Conservation (phyloP, 2,329 filamentous ascomycete genomes). For the Nemania bipapillata region DNA sequence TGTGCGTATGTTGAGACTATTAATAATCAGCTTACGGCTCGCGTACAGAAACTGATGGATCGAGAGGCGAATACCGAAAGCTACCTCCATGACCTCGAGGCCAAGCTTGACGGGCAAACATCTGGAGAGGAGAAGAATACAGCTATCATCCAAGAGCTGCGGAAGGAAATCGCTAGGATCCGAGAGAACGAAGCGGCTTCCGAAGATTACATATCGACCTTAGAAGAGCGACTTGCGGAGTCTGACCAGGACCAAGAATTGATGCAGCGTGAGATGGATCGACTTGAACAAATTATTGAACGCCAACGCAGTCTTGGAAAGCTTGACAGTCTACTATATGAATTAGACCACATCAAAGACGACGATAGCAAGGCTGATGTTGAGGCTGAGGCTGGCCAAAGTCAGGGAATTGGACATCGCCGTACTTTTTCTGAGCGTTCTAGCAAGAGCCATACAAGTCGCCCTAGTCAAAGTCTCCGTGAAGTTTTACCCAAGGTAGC, state of each 20-base stretch:
- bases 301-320: constrained; percentile 94
- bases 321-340: constrained; percentile 89
- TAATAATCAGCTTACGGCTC: constrained; percentile 86
- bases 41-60: constrained; percentile 92
- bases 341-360: constrained; percentile 81
- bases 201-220: constrained; percentile 96
- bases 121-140: constrained; percentile 93
- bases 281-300: constrained; percentile 93
- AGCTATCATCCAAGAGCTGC: constrained; percentile 83
- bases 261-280: constrained; percentile 96
- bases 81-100: constrained; percentile 91
- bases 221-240: constrained; percentile 94
- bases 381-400: constrained; percentile 51
- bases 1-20: constrained; percentile 93
- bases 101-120: constrained; percentile 87
- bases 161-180: constrained; percentile 87
- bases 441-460: constrained; percentile 65
- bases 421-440: constrained; percentile 64
- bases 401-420: constrained; percentile 58
- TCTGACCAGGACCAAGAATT: constrained; percentile 94
- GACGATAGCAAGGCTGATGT: constrained; percentile 58
- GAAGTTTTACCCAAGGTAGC: constrained; percentile 66
- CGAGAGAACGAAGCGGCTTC: constrained; percentile 89
- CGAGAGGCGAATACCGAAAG: constrained; percentile 90
- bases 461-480: constrained; percentile 62